Evolutionary conservation across 192 early-diverging fungal genomes (phyloP).

Genomic region (Ambispora gerdemannii): DNA sequence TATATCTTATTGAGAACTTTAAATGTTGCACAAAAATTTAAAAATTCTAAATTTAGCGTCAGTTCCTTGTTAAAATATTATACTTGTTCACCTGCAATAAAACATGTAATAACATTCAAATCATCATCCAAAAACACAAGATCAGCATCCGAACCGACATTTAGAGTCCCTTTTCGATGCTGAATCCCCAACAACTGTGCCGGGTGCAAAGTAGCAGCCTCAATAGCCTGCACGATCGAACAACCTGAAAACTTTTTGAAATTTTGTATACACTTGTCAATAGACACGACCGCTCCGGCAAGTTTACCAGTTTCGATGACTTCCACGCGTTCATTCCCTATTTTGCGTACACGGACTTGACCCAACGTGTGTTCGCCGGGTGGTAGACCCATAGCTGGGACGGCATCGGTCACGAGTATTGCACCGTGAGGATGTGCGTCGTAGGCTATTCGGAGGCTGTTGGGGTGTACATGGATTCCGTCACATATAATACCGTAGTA

Average conservation of each 20-base stretch:
- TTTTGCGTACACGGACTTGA: slow-evolving; percentile 62
- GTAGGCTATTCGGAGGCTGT: slow-evolving; percentile 78
- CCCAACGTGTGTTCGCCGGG: slow-evolving; percentile 69
- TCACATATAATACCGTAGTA: slow-evolving; percentile 85
- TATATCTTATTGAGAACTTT: no score
- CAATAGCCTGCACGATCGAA: slow-evolving; percentile 71
- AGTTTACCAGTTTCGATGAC: slow-evolving; percentile 73
- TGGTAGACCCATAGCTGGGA: slow-evolving; percentile 72
- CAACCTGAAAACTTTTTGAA: slow-evolving; percentile 76
- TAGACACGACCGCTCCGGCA: slow-evolving; percentile 65
- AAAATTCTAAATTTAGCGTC: no score
- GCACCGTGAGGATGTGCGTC: slow-evolving; percentile 73
- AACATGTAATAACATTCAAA: slow-evolving; percentile 63
- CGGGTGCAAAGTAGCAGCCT: slow-evolving; percentile 75
- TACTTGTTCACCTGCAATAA: slow-evolving; percentile 68
- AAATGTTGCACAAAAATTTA: no score
- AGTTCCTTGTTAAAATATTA: no score
- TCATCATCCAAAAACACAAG: slow-evolving; percentile 69
- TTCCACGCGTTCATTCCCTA: slow-evolving; percentile 59
- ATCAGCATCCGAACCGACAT: slow-evolving; percentile 73
- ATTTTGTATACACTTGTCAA: slow-evolving; percentile 74
- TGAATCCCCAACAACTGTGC: slow-evolving; percentile 72
- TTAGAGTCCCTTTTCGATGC: slow-evolving; percentile 67
- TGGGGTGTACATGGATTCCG: slow-evolving; percentile 79
- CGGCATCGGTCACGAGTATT: slow-evolving; percentile 78